phyloP scores from a whole-genome alignment of 1,284 basidiomycete genomes.

The Sporisorium scitamineum region DNA sequence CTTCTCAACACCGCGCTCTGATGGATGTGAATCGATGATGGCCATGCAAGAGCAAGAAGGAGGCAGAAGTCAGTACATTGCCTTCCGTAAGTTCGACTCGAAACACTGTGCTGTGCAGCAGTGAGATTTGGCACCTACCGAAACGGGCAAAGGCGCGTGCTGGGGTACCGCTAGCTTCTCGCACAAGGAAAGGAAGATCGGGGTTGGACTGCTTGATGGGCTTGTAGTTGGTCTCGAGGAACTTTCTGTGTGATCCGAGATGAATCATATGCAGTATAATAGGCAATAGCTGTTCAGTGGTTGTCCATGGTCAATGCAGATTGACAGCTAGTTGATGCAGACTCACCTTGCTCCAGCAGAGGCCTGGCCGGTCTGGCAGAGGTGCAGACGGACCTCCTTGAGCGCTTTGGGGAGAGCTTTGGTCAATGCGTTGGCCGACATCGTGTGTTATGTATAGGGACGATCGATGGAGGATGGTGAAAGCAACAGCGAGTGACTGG shows the following conservation, averaged over 20 bases:
- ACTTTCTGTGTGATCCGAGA: constrained; percentile 49
- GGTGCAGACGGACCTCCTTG: constrained; percentile 67
- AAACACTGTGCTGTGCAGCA: not conserved
- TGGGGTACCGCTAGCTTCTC: constrained; percentile 64
- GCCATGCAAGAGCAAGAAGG: not conserved
- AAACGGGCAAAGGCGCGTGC: constrained; percentile 67
- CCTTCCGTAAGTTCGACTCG: not conserved
- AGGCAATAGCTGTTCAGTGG: constrained; percentile 5
- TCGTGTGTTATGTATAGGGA: constrained; percentile 20
- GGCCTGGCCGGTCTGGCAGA: constrained; percentile 65
- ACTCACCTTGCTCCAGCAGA: constrained; percentile 67
- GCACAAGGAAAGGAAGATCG: constrained; percentile 65
- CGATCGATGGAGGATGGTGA: constrained; percentile 5
- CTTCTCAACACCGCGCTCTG: constrained; percentile 67
- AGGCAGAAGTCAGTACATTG: not conserved
- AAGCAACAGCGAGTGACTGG: not conserved
- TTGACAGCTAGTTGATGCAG: not conserved
- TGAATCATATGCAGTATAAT: no score
- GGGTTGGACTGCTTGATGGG: constrained; percentile 67
- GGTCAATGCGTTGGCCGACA: constrained; percentile 62
- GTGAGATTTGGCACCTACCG: constrained; percentile 51
- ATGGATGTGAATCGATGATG: not conserved
- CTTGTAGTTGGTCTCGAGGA: constrained; percentile 64
- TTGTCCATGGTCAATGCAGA: not conserved
- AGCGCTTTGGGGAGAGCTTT: constrained; percentile 62